Conservation (phyloP, 257 asterid genomes). For the Cinchona pubescens region DNA sequence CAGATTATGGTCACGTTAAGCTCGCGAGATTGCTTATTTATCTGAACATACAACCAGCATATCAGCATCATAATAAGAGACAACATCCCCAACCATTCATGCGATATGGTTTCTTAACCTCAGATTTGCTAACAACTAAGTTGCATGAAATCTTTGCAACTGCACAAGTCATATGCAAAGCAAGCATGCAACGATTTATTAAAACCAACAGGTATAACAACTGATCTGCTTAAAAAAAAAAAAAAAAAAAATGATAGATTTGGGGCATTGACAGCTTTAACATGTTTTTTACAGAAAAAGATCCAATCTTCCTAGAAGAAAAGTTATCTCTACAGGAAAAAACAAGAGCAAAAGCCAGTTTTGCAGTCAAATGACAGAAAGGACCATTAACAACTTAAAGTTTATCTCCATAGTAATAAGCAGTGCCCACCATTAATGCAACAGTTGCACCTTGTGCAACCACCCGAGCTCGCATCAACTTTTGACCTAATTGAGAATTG, state of each 20-base stretch:
- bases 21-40: background rate
- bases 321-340: background rate
- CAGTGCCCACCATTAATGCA: constrained; percentile 93
- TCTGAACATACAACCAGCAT: background rate
- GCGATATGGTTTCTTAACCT: background rate
- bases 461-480: constrained; percentile 96
- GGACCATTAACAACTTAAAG: constrained; percentile 17
- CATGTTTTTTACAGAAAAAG: background rate
- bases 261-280: background rate
- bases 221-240: background rate
- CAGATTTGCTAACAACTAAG: background rate
- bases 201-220: background rate
- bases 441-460: constrained; percentile 98
- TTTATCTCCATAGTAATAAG: constrained; percentile 77
- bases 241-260: background rate
- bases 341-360: background rate
- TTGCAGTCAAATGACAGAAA: background rate
- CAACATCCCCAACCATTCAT: background rate
- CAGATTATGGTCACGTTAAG: background rate
- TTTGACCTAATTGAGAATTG: constrained; percentile 80
- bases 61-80: background rate
- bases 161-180: background rate
- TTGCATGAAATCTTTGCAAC: background rate
- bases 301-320: background rate
- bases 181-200: background rate